A percentile compares a stretch with the other conserved stretches of the same genome.
phyloP scores from a whole-genome alignment of 2,329 filamentous ascomycete species.

The Neofusicoccum sp. region DNA sequence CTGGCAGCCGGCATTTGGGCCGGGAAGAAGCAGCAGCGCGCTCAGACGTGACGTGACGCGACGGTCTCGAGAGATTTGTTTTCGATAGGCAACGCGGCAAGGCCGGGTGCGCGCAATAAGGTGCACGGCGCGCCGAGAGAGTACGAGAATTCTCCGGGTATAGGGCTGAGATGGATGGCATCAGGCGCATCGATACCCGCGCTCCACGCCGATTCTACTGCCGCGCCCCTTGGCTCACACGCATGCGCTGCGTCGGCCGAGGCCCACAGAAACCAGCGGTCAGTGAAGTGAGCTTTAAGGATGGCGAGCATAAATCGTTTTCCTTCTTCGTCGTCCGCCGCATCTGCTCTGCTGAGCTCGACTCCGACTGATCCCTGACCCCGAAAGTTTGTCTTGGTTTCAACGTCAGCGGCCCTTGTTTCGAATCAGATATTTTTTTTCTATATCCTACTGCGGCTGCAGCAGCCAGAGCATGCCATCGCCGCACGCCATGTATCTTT shows the following conservation, averaged over 20 bases:
- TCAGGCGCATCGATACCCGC: not conserved
- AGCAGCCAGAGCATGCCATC: too few relatives aligned
- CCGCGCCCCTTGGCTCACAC: not conserved
- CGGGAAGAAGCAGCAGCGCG: not conserved
- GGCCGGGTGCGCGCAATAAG: not conserved
- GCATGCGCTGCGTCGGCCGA: not conserved
- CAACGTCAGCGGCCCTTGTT: too few relatives aligned
- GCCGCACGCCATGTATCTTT: not conserved
- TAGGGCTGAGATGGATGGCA: not conserved
- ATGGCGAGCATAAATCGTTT: not conserved
- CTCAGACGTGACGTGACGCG: not conserved
- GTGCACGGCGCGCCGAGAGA: not conserved
- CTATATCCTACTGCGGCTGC: too few relatives aligned
- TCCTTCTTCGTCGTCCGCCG: not conserved
- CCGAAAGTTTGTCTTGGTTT: not conserved
- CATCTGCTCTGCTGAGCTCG: not conserved
- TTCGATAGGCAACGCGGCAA: not conserved
- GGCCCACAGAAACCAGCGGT: slow-evolving; percentile 1
- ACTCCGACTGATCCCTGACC: not conserved
- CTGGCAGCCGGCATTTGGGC: not conserved
- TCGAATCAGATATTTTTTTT: too few relatives aligned
- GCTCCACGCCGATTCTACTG: not conserved
- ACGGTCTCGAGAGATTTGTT: not conserved
- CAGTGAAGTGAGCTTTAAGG: not conserved
- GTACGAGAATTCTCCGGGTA: slow-evolving; percentile 9